Evolutionary conservation across 805 yeast species (phyloP).

Genomic region (Schizosaccharomyces japonicus): DNA sequence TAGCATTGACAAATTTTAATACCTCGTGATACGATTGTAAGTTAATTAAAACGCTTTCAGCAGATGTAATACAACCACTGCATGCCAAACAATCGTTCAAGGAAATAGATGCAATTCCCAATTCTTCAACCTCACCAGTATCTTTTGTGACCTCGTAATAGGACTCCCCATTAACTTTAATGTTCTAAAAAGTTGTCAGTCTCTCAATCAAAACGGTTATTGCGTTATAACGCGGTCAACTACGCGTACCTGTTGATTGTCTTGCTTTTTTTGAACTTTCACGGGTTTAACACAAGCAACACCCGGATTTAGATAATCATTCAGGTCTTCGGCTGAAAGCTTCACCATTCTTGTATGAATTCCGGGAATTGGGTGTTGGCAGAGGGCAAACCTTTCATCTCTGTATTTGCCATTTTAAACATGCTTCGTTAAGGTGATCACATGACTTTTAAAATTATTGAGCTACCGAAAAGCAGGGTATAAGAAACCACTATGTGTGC

Average conservation of each 20-base stretch:
- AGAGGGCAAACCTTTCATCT: neutral
- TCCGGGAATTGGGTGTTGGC: neutral
- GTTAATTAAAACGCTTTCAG: constrained; percentile 82
- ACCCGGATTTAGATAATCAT: constrained; percentile 86
- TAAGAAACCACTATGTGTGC: no score
- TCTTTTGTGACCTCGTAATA: constrained; percentile 43
- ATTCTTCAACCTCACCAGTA: constrained; percentile 12
- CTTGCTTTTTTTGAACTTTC: constrained; percentile 19
- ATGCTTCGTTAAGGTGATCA: no score
- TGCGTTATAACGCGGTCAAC: neutral
- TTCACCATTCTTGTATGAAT: constrained; percentile 22
- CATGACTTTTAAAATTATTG: no score
- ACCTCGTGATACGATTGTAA: constrained; percentile 73
- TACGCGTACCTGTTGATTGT: no score
- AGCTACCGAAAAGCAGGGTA: no score
- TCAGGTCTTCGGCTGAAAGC: constrained; percentile 68
- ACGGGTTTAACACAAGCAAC: constrained; percentile 85
- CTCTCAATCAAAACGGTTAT: neutral
- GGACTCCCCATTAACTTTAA: constrained; percentile 37
- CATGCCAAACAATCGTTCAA: constrained; percentile 88
- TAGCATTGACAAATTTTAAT: constrained; percentile 13
- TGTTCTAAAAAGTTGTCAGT: constrained; percentile 18
- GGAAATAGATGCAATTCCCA: constrained; percentile 68
- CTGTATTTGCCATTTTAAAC: no score
- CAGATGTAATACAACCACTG: constrained; percentile 88